Conservation (phyloP, 495 filamentous ascomycete species). For the Trichocladium uniseriatum region DNA sequence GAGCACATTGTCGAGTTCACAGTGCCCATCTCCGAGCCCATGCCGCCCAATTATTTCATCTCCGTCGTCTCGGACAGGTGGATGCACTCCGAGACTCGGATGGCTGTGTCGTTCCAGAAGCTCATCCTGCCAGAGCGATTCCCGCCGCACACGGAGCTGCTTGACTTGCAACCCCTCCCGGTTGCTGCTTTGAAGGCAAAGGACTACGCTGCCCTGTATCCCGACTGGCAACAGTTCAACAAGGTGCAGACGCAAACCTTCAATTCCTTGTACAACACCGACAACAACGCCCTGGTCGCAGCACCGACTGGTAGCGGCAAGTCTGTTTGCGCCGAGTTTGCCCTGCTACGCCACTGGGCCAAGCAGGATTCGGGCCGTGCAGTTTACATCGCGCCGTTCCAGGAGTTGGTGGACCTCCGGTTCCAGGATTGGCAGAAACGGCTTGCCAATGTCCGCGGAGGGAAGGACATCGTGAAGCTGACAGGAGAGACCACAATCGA, state of each 20-base stretch:
- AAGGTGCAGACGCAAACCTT: conserved; percentile 97
- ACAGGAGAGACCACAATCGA: conserved; percentile 90
- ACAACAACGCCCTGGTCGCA: conserved; percentile 89
- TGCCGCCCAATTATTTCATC: conserved; percentile 98
- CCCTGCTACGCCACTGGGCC: conserved; percentile 81
- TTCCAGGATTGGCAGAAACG: conserved; percentile 77
- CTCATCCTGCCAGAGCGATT: conserved; percentile 91
- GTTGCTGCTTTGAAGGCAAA: conserved; percentile 78
- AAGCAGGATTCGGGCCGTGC: conserved; percentile 63
- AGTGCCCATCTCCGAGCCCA: conserved; percentile 90
- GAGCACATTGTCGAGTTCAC: conserved; percentile 98
- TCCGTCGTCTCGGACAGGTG: conserved; percentile 88
- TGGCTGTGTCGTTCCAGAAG: conserved; percentile 91
- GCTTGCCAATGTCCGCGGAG: conserved; percentile 60
- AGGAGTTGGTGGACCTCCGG: conserved; percentile 78
- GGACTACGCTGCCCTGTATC: conserved; percentile 75
- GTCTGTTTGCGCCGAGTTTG: conserved; percentile 93
- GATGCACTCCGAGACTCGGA: conserved; percentile 94
- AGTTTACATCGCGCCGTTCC: conserved; percentile 93
- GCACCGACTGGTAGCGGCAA: conserved; percentile 90
- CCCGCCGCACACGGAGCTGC: conserved; percentile 79
- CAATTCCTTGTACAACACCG: conserved; percentile 77
- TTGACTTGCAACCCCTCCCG: conserved; percentile 85
- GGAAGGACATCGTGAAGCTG: conserved; percentile 89
- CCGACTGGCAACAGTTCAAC: conserved; percentile 84